These are phyloP conservation scores for Boletellus ananas DNA, from an alignment of 768 basidiomycete genomes.

Conservation along the genomic window DNA sequence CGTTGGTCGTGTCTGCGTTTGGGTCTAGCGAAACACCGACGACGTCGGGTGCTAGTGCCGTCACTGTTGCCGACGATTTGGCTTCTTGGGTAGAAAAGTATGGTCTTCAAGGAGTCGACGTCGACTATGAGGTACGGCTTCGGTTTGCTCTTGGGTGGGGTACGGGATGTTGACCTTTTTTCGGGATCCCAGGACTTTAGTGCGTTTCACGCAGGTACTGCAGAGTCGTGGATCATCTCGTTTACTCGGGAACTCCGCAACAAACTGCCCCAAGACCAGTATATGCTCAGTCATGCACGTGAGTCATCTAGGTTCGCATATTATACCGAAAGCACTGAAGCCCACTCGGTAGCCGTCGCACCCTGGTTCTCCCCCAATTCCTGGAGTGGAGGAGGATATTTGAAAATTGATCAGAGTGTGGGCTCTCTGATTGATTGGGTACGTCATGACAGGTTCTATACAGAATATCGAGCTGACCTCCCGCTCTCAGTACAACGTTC, in stretches of 20 bases:
- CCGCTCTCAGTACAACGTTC: conserved; percentile 38
- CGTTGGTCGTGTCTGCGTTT: conserved; percentile 52
- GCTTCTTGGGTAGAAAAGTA: conserved; percentile 44
- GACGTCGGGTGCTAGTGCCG: conserved; percentile 35
- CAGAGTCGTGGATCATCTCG: conserved; percentile 30
- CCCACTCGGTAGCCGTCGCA: no score
- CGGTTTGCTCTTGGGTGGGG: no score
- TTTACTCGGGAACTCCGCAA: conserved; percentile 30
- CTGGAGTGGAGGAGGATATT: conserved; percentile 40
- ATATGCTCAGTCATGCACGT: conserved; percentile 34
- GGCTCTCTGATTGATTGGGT: conserved; percentile 46
- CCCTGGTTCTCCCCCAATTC: conserved; percentile 30
- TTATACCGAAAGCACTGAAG: no score
- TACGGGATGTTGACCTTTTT: background rate
- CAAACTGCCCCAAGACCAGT: conserved; percentile 28
- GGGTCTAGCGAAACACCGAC: conserved; percentile 40
- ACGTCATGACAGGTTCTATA: background rate
- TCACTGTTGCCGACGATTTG: conserved; percentile 36
- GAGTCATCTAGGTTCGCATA: conserved; percentile 5
- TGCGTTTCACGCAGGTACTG: conserved; percentile 26
- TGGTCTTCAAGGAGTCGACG: conserved; percentile 46
- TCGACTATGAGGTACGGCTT: conserved; percentile 43
- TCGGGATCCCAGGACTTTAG: conserved; percentile 22
- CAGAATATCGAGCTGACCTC: no score
- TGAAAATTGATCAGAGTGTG: conserved; percentile 35